Evolutionary conservation across 441 rosid species (phyloP).

Genomic region (Populus trichocarpa): DNA sequence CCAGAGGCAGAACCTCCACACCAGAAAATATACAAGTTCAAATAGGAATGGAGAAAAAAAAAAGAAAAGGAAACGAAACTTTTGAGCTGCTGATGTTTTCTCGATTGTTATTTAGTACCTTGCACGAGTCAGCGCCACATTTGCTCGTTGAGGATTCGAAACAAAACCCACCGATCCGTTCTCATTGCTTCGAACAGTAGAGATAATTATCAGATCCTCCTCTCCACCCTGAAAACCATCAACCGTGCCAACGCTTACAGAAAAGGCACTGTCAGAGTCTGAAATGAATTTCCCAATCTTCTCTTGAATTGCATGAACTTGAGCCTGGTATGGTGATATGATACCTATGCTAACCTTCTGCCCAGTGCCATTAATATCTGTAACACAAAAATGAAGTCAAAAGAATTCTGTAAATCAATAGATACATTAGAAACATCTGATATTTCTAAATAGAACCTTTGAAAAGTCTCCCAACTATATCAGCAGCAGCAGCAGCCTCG

Average conservation of each 20-base stretch:
- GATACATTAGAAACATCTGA: background rate
- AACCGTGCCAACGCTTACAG: slow-evolving; percentile 32
- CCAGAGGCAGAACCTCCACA: slow-evolving; percentile 39
- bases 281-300: slow-evolving; percentile 27
- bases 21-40: no score
- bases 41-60: background rate
- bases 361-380: background rate
- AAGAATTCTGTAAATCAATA: background rate
- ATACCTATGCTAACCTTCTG: slow-evolving; percentile 27
- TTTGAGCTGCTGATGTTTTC: background rate
- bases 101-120: slow-evolving; percentile 11
- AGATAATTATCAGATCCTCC: slow-evolving; percentile 42
- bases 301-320: slow-evolving; percentile 35
- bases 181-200: slow-evolving; percentile 44
- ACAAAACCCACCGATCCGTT: slow-evolving; percentile 32
- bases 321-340: slow-evolving; percentile 47
- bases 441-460: background rate
- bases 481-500: background rate
- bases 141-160: slow-evolving; percentile 32
- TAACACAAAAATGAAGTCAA: background rate
- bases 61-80: background rate
- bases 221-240: slow-evolving; percentile 64
- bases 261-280: slow-evolving; percentile 23
- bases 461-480: background rate
- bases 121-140: slow-evolving; percentile 46